Base-by-base conservation (phyloP, 2,329 filamentous ascomycete species). In the Cordyceps tenuipes region DNA sequence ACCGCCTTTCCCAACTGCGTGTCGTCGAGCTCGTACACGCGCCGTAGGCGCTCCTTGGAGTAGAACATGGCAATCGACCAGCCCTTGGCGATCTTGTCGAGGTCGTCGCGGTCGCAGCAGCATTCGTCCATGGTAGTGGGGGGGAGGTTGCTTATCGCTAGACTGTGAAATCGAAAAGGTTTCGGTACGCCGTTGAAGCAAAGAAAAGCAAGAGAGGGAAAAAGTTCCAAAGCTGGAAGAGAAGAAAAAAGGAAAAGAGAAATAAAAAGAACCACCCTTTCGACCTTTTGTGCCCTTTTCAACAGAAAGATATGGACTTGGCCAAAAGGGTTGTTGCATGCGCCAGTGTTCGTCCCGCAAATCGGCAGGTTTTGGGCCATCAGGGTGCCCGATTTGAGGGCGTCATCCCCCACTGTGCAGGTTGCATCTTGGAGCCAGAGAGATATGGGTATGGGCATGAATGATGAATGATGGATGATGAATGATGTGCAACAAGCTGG, bases 31-130 rank as follows among this genome's bases (percentile, higher is more conserved):
- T 67, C 65, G 49, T 71, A 65, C 17, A 75, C 66, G n/a, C 67
- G 65, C 49, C 68, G 64, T 10, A 75, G 59, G 12, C 73, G 66
- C 49, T 72, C 67, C 34, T 70, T 69, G 19, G 73, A 75, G 55
- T 68, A 74, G 3, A 59, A 47, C 72, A 71, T 73, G 41, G 73
- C 73, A n/a, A 71, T 68, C 1, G 68, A 65, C 73, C 73, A 75
- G 29, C 70, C 72, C 60, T 72, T 74, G 58, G 68, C 64, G 19
- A 74, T 72, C 48, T 71, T 69, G 2, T 70, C 67, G 13, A 75
- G 58, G 21, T 74, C 70, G 52, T 64, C 62, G 36, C 73, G 68
- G 17, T 66, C 63, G 23, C 62, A 62, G 26, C 57, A 59, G 57
- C 57, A 59, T 31, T 65, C 67, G 17, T 60, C 59, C 66, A 70